Base-by-base conservation (phyloP, 805 yeast genomes). In the Pichia rugopelliculosa region DNA sequence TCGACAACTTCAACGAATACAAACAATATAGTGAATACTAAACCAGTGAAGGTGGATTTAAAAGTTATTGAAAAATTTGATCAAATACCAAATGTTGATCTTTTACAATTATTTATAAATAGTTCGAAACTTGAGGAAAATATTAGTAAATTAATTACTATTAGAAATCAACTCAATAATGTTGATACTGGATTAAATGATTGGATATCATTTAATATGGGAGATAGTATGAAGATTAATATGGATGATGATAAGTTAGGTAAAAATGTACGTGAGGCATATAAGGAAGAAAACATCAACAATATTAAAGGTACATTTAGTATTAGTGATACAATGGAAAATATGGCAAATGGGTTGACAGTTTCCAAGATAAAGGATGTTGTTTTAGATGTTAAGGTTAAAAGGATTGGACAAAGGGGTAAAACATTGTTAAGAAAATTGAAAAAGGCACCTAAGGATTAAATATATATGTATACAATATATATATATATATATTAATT, bases 101-200 rank as follows among this genome's bases (percentile, higher is more conserved):
- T 42, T 5, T 4, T 37, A 6, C 39, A 42, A 13, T 15, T 47
- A 25, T 33, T 47, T 21, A 24, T 33, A 12, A 39, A 47, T 23
- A 47, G 36, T 13, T 6, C 30, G 2, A 38, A 39, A 6, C 17
- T 58, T 2, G 62, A 59, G 36, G 73, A 65, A 57, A 72, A 75
- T 51, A 70, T 69, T 30, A 60, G 51, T 47, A 70, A 66, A 39
- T 70, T 71, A 52, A 66, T 64, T 51, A 72, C 65, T 13, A 79
- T 73, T 18, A 66, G 74, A 51, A 59, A 50, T 21, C 72, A 67
- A 48, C 77, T 73, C 46, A 48, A 60, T 1, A 67, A 65, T 7
- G 72, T 69, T 52, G 80, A 80, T 44, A 71, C 82, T 0, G 87
- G 87, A 1, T 61, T 83, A n/a, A 71, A 71, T 22, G 66, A 70